phyloP scores from a whole-genome alignment of 495 filamentous ascomycete species.

The Pyrenula massariospora region DNA sequence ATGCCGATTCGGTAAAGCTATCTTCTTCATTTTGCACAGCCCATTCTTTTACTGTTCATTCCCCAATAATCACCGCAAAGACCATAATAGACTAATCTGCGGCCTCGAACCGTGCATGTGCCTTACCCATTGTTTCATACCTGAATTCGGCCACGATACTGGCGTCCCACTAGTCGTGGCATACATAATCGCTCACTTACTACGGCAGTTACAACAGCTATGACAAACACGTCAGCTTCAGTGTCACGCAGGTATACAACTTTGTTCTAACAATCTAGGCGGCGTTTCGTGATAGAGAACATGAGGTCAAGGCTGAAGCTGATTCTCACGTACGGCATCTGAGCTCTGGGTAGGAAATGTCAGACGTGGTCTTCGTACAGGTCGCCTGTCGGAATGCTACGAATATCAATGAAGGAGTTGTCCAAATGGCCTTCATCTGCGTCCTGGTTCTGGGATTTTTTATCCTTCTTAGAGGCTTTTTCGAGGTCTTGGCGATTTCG shows the following conservation, averaged over 20 bases:
- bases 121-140: conserved; percentile 69
- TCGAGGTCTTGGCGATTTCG: neutral
- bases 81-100: conserved; percentile 62
- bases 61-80: conserved; percentile 66
- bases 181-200: conserved; percentile 62
- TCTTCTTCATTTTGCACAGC: conserved; percentile 74
- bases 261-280: conserved; percentile 42
- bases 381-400: conserved; percentile 79
- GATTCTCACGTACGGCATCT: conserved; percentile 87
- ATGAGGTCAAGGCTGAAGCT: conserved; percentile 94
- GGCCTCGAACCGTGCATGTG: conserved; percentile 66
- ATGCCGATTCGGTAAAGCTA: conserved; percentile 67
- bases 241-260: conserved; percentile 38
- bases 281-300: conserved; percentile 76
- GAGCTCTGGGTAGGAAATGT: conserved; percentile 73
- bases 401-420: conserved; percentile 30
- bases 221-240: conserved; percentile 80
- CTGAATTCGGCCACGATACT: conserved; percentile 74
- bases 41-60: conserved; percentile 65
- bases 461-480: neutral
- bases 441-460: neutral
- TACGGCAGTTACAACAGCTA: conserved; percentile 78
- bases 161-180: conserved; percentile 66
- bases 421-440: neutral
- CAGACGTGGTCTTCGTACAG: conserved; percentile 88